phyloP scores from a whole-genome alignment of 257 asterid genomes.

The Plantago major region DNA sequence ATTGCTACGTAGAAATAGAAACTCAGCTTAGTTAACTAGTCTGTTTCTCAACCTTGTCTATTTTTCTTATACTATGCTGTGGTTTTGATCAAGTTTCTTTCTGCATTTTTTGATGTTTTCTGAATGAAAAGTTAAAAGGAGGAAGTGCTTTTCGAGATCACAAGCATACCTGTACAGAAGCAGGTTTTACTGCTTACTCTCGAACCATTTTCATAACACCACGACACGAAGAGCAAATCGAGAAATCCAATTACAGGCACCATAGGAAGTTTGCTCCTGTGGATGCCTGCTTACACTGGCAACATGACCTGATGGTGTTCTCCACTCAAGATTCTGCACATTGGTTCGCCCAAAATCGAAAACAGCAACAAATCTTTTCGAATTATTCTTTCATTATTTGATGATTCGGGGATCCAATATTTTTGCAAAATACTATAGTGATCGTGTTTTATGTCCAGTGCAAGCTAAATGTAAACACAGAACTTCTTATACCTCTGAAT shows the following conservation, averaged over 20 bases:
- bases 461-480: no score
- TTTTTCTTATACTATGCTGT: conserved; percentile 1
- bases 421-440: background rate
- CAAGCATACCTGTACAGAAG: conserved; percentile 19
- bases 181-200: conserved; percentile 22
- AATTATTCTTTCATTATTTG: conserved; percentile 5
- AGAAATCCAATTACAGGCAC: conserved; percentile 21
- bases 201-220: conserved; percentile 20
- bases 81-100: conserved; percentile 15
- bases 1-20: conserved; percentile 6
- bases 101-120: conserved; percentile 6
- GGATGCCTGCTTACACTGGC: conserved; percentile 2
- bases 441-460: background rate
- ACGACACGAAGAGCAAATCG: background rate
- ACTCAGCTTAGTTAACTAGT: no score
- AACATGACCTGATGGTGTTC: background rate
- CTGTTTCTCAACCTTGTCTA: background rate
- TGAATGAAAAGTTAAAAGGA: conserved; percentile 21
- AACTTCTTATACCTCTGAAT: no score
- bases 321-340: background rate
- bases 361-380: background rate
- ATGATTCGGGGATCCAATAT: background rate
- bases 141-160: conserved; percentile 20
- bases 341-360: background rate
- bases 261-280: conserved; percentile 10